A percentile compares a stretch with the other conserved stretches of the same genome.
Conservation (phyloP, 257 asterid species). For the Ehretia macrophylla region DNA sequence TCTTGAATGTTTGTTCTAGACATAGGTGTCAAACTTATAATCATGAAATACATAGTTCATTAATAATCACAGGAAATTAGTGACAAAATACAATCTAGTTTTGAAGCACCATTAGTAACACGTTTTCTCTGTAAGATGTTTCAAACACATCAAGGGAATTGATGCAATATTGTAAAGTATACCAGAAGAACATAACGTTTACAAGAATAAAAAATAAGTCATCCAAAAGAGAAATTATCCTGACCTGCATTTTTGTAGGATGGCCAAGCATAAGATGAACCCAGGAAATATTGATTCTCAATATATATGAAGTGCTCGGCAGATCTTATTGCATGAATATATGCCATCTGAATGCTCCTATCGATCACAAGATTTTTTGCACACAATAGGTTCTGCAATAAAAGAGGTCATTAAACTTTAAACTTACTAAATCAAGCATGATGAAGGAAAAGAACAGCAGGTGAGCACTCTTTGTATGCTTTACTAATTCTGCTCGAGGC, state of each 20-base stretch:
- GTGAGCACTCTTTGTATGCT: not conserved
- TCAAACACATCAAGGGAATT: not conserved
- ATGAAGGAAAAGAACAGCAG: not conserved
- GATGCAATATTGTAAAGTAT: not conserved
- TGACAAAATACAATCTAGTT: too few relatives aligned
- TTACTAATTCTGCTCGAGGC: not conserved
- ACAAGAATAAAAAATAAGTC: not conserved
- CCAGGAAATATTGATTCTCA: conserved; percentile 91
- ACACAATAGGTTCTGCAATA: conserved; percentile 67
- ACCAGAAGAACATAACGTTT: not conserved
- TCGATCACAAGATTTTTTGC: conserved; percentile 84
- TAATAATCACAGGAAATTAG: not conserved
- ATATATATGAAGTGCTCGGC: conserved; percentile 93
- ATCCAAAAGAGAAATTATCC: not conserved
- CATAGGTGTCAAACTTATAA: not conserved
- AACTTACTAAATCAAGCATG: not conserved
- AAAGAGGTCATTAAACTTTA: not conserved
- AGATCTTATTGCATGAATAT: conserved; percentile 84
- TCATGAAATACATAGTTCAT: not conserved
- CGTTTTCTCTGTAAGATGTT: not conserved
- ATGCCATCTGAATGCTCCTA: conserved; percentile 84
- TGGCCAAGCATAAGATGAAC: conserved; percentile 96
- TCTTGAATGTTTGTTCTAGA: not conserved
- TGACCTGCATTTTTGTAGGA: conserved; percentile 73
- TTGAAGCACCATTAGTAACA: not conserved